Evolutionary conservation across 1,284 basidiomycete genomes (phyloP), one percentile per base, ranked within the genome.

Genomic region (Cutaneotrichosporon sp.): DNA sequence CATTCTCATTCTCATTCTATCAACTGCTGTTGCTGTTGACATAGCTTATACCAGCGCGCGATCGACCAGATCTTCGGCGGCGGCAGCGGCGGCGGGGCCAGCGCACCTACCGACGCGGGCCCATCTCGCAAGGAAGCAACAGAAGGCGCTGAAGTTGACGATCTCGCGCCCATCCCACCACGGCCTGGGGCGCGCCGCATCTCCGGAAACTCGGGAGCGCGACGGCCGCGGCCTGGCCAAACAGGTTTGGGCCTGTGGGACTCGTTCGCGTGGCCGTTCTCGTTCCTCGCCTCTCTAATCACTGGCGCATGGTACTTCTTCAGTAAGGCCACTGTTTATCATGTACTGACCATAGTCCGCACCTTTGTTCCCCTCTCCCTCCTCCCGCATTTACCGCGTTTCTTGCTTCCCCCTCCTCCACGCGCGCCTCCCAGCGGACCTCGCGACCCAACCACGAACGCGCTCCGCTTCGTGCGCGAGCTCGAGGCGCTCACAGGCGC

Each of bases 261-360:
- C 8, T 66, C 73, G 49, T 69, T 74, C 2, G 63, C 78, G 4
- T 76, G 76, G 70, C 68, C 69, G 8, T 63, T 77, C 21, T 64
- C 79, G 26, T 65, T 81, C 16, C 46, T 80, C 4, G 65, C 73
- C 32, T 64, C 71, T 2, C 52, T 81, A 4, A 65, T 82, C 13
- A 71, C 72, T 5, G 75, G 78, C 0, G 68, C 74, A 7, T 82
- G 79, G 79, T 79, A 76, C 61, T 76, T 80, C 58, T 64, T 82
- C 52, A 75, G 80, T 81, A 36, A 70, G 58, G 34, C 9, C 3
- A 30, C 26, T 13, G n/a, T 13, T 6, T 11, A 8, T 30, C 34
- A 8, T n/a, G 8, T 52, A 26, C 50, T 57, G 16, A 65, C 49
- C 16, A 5, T 62, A 80, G 78, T 79, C 22, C 75, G 77, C 3